Evolutionary conservation across 768 basidiomycete genomes (phyloP), one percentile per base, ranked within the genome.

Genomic region (Kwoniella sp.): DNA sequence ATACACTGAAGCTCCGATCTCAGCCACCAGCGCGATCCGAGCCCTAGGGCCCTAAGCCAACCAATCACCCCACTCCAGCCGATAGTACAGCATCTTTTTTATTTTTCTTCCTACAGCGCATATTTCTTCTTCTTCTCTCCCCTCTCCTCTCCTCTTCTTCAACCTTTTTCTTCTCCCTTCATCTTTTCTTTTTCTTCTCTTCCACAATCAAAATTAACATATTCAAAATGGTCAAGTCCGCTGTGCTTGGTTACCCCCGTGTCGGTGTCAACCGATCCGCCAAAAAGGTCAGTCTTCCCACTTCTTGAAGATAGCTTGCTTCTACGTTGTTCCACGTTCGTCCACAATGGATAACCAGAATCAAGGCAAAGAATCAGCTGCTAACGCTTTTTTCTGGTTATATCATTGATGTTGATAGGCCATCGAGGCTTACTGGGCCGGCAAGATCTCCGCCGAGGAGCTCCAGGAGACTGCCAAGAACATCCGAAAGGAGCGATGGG

Each of bases 381-480:
- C 60, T 61, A 37, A 61, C 50, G 31, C 50, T 20, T 58, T n/a
- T 38, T 38, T 23, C n/a, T n/a, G n/a, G n/a, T n/a, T n/a, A n/a
- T n/a, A n/a, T n/a, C n/a, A n/a, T n/a, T 37, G 13, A 37, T 37
- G 7, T 37, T 37, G 34, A 26, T 52, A 97, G 85, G 93, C 93
- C 71, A 91, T 96, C 77, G 95, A 98, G 83, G 90, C 92, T 62
- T 97, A 98, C 85, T 99, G 96, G 96, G 92, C 86, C 31, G 90
- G 90, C 82, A 97, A 95, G 82, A 84, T 88, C 80, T 86, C 89
- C 66, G 92, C 87, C 37, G 90, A 91, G 72, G 91, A 93, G 65
- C 89, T 99, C 72, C 88, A 88, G 79, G 90, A 90, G 82, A 87
- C 85, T 70, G 91, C 93, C 73, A 89, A 91, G 72, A 88, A 91